Percentiles rank a stretch among this genome's conserved stretches.
These are phyloP conservation scores for Phytophthora citricola DNA, from an alignment of 352 stramenopile genomes.

Conservation along the genomic window DNA sequence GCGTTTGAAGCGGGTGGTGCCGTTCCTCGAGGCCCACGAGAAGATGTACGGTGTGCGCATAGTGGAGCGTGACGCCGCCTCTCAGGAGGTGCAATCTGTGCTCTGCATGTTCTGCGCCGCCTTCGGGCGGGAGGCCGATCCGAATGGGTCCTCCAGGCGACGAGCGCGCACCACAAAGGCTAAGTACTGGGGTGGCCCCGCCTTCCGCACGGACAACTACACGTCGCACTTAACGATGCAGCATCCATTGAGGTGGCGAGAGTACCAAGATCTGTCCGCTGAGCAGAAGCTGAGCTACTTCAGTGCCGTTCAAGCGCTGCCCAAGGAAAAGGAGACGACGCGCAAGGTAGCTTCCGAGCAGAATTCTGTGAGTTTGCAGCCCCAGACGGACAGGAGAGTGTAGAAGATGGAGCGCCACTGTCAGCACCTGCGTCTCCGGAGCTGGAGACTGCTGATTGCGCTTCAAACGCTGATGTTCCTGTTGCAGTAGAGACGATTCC, in stretches of 20 bases:
- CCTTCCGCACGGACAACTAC: constrained; percentile 39
- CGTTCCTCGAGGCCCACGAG: constrained; percentile 32
- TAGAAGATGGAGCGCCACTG: not conserved
- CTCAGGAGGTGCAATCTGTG: constrained; percentile 9
- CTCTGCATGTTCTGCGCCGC: constrained; percentile 38
- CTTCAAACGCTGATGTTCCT: constrained; percentile 1
- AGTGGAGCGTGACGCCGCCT: constrained; percentile 12
- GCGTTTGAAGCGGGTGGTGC: constrained; percentile 25
- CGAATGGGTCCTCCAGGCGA: not conserved
- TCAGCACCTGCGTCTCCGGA: constrained; percentile 8
- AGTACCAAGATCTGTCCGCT: constrained; percentile 21
- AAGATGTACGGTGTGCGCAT: constrained; percentile 33
- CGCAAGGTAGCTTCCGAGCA: not conserved
- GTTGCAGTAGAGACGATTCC: not conserved
- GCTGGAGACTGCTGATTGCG: not conserved
- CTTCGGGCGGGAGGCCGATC: constrained; percentile 33
- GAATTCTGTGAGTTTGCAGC: not conserved
- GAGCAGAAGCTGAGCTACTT: constrained; percentile 23
- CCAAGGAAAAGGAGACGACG: not conserved
- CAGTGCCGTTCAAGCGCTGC: not conserved
- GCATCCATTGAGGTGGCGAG: constrained; percentile 21
- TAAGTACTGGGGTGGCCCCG: constrained; percentile 32
- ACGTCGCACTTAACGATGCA: constrained; percentile 28
- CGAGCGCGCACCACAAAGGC: constrained; percentile 23
- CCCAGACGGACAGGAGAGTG: not conserved